These are phyloP conservation scores for Lachnum nothofagi DNA, from an alignment of 2,329 filamentous ascomycete genomes.

Conservation along the genomic window DNA sequence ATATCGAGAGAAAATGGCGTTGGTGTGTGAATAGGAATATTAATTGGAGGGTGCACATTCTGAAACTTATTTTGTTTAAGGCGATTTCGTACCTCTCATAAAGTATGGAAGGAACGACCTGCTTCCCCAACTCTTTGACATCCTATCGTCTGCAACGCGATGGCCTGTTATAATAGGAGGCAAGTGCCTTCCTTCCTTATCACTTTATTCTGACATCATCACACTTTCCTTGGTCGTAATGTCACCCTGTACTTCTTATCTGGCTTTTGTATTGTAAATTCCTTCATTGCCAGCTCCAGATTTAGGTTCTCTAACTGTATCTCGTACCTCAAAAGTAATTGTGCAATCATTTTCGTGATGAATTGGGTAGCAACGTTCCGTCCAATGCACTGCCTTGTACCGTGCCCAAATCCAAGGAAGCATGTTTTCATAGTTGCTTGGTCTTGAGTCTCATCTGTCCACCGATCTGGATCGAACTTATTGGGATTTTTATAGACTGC, in stretches of 20 bases:
- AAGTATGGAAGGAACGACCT: too few relatives aligned
- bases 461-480: conserved; percentile 9
- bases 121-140: too few relatives aligned
- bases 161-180: too few relatives aligned
- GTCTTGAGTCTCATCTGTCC: conserved; percentile 9
- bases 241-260: conserved; percentile 11
- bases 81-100: too few relatives aligned
- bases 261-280: conserved; percentile 15
- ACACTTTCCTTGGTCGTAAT: conserved; percentile 3
- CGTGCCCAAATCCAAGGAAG: conserved; percentile 14
- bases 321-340: conserved; percentile 11
- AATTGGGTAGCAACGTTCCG: conserved; percentile 14
- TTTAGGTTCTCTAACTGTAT: conserved; percentile 11
- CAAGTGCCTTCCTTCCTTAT: too few relatives aligned
- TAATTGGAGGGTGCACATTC: too few relatives aligned
- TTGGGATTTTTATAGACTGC: conserved; percentile 10
- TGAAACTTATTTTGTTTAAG: too few relatives aligned
- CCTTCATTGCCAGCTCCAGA: conserved; percentile 12
- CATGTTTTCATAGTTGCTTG: conserved; percentile 14
- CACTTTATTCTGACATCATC: too few relatives aligned
- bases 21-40: too few relatives aligned
- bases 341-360: conserved; percentile 15
- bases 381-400: conserved; percentile 14
- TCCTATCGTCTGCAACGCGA: too few relatives aligned
- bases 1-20: too few relatives aligned